A percentile compares a stretch with the other conserved stretches of the same genome.
Evolutionary conservation across 306 rosid species (phyloP).

Genomic region (Quercus variabilis): DNA sequence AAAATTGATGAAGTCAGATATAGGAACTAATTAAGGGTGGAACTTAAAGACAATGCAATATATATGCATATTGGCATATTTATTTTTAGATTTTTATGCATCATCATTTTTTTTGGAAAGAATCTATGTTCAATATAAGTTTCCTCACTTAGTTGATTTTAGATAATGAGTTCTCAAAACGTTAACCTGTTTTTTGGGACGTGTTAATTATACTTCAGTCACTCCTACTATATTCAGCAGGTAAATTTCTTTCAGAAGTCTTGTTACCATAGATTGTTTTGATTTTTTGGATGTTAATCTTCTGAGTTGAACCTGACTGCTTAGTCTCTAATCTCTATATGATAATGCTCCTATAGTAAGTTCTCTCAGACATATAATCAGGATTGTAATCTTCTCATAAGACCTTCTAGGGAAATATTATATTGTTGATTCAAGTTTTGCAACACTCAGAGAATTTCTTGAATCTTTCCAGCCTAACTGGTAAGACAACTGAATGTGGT

Average conservation of each 20-base stretch:
- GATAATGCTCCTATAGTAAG: neutral
- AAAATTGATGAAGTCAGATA: slow-evolving; percentile 13
- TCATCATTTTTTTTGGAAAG: neutral
- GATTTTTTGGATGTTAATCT: slow-evolving; percentile 21
- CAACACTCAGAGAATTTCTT: neutral
- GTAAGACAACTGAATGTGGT: slow-evolving; percentile 31
- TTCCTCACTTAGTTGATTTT: neutral
- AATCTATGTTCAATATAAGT: neutral
- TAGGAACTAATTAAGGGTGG: slow-evolving; percentile 10
- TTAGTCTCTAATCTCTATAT: neutral
- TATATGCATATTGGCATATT: slow-evolving; percentile 3
- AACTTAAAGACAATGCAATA: slow-evolving; percentile 1
- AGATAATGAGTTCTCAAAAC: neutral
- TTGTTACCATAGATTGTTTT: neutral
- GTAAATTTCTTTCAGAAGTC: neutral
- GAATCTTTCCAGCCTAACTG: slow-evolving; percentile 40
- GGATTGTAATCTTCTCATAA: slow-evolving; percentile 4
- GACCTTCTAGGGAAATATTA: slow-evolving; percentile 8
- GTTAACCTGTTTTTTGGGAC: neutral
- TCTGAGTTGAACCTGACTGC: neutral
- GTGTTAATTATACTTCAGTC: neutral
- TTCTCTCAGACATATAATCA: neutral
- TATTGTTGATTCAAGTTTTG: slow-evolving; percentile 15
- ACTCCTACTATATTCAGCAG: neutral
- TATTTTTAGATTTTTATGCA: neutral